phyloP scores from a whole-genome alignment of 768 basidiomycete species.

The Termitomyces titanicus region DNA sequence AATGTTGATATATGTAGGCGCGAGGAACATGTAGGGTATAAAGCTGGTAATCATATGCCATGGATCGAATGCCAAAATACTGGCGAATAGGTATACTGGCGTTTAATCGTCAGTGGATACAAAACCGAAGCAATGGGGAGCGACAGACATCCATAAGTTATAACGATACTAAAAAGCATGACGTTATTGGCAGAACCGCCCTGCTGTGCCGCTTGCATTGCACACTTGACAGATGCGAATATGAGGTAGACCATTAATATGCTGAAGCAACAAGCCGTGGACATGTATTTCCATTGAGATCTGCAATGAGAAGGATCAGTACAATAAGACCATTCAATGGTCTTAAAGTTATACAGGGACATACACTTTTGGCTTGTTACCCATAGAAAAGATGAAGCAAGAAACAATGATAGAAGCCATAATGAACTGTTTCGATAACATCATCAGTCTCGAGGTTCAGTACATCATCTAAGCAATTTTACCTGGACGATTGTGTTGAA shows the following conservation, averaged over 20 bases:
- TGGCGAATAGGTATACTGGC: conserved; percentile 72
- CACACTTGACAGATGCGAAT: conserved; percentile 77
- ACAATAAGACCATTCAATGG: too few species aligned
- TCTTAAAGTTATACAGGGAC: conserved; percentile 11
- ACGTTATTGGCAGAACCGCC: conserved; percentile 63
- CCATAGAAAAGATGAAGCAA: conserved; percentile 93
- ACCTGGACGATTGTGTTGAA: conserved; percentile 80
- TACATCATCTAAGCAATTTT: background rate
- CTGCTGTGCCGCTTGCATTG: conserved; percentile 65
- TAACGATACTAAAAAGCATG: conserved; percentile 82
- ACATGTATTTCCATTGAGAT: conserved; percentile 82
- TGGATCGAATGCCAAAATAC: conserved; percentile 86
- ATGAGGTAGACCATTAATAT: conserved; percentile 82
- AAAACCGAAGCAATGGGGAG: background rate
- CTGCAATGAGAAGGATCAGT: conserved; percentile 28
- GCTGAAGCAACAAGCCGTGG: conserved; percentile 69
- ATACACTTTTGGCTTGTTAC: conserved; percentile 86
- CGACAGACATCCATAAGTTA: conserved; percentile 72
- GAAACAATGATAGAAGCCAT: conserved; percentile 85
- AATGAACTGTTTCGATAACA: conserved; percentile 49
- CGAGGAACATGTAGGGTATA: conserved; percentile 81
- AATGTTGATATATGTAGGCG: conserved; percentile 76
- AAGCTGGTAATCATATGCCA: conserved; percentile 97
- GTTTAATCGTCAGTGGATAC: background rate
- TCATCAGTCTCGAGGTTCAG: background rate